phyloP scores from a whole-genome alignment of 208 protist species.

The Herpetomonas tarakana region DNA sequence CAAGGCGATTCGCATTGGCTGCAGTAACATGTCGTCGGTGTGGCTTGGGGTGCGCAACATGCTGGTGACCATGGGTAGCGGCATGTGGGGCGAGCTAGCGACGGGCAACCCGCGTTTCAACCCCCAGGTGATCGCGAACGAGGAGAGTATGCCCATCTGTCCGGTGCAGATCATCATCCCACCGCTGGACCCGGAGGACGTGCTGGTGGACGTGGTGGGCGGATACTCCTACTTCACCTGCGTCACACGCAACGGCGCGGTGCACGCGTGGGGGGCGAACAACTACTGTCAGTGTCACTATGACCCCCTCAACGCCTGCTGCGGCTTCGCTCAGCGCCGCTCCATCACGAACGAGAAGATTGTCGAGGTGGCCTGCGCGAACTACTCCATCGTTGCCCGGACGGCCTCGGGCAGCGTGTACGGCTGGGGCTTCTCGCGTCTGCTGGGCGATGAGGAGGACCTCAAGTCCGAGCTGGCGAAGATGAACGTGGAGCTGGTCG shows the following conservation, averaged over 20 bases:
- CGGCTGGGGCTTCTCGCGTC: conserved; percentile 58
- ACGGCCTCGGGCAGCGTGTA: conserved; percentile 59
- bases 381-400: conserved; percentile 62
- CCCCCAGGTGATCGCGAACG: conserved; percentile 50
- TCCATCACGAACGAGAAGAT: conserved; percentile 39
- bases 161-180: conserved; percentile 50
- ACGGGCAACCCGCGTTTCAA: conserved; percentile 61
- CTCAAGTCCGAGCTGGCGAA: conserved; percentile 11
- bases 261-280: conserved; percentile 76
- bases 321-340: conserved; percentile 42
- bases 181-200: conserved; percentile 27
- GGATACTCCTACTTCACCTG: conserved; percentile 60
- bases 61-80: conserved; percentile 71
- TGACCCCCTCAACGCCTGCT: conserved; percentile 45
- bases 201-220: conserved; percentile 51
- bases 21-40: conserved; percentile 54
- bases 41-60: conserved; percentile 61
- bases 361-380: conserved; percentile 57
- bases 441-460: conserved; percentile 55
- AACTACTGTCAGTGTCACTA: conserved; percentile 70
- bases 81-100: conserved; percentile 77
- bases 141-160: conserved; percentile 68
- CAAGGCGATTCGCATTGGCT: conserved; percentile 71
- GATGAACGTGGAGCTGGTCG: not conserved
- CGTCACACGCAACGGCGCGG: conserved; percentile 42